phyloP scores from a whole-genome alignment of 306 rosid genomes.

The Lathyrus tuberosus region DNA sequence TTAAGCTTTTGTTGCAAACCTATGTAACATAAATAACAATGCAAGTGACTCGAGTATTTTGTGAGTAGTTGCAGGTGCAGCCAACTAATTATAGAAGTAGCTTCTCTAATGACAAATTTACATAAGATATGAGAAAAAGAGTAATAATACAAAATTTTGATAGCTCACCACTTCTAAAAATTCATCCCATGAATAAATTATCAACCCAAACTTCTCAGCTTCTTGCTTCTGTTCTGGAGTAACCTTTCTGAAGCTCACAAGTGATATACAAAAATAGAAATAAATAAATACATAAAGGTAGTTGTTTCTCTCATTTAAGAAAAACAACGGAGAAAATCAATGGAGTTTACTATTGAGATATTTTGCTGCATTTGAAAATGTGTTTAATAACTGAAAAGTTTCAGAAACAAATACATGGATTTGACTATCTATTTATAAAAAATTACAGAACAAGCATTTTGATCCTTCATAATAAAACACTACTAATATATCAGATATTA shows the following conservation, averaged over 20 bases:
- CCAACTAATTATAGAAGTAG: not conserved
- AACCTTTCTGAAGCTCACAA: too few species aligned
- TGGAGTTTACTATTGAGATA: constrained; percentile 63
- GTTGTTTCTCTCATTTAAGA: constrained; percentile 19
- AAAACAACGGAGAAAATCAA: constrained; percentile 39
- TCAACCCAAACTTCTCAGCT: constrained; percentile 54
- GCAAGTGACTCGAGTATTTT: constrained; percentile 1
- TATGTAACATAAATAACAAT: not conserved
- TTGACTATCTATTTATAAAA: constrained; percentile 23
- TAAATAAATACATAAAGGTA: too few species aligned
- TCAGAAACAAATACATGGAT: constrained; percentile 28
- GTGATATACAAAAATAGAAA: too few species aligned
- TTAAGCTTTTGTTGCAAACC: too few species aligned
- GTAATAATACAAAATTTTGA: constrained; percentile 25
- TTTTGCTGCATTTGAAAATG: constrained; percentile 63
- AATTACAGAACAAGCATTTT: not conserved
- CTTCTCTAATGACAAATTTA: constrained; percentile 23
- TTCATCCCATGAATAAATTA: constrained; percentile 76
- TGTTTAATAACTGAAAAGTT: constrained; percentile 70
- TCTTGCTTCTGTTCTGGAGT: too few species aligned
- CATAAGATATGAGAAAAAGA: constrained; percentile 18
- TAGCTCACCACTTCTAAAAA: constrained; percentile 73
- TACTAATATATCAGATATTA: not conserved
- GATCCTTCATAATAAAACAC: constrained; percentile 19
- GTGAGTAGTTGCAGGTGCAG: not conserved